phyloP scores from a whole-genome alignment of 2,329 filamentous ascomycete species.

The Botrytis deweyae region DNA sequence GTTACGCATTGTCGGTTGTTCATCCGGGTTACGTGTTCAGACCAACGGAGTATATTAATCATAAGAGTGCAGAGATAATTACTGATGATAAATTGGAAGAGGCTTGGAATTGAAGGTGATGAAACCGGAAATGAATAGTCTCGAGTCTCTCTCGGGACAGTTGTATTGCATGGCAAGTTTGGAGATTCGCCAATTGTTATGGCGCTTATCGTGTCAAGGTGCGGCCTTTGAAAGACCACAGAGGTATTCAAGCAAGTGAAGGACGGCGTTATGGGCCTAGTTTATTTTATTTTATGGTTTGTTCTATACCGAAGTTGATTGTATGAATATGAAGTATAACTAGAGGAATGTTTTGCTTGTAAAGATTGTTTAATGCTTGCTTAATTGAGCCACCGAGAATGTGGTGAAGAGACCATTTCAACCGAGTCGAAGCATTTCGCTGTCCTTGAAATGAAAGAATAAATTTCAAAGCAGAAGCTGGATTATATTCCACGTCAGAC shows the following conservation, averaged over 20 bases:
- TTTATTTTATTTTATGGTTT: not conserved
- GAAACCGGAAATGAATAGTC: not conserved
- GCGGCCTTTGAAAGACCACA: not conserved
- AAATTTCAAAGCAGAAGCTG: not conserved
- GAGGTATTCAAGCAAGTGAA: not conserved
- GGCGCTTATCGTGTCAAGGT: not conserved
- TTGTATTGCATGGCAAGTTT: not conserved
- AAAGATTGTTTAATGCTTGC: not conserved
- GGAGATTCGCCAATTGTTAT: not conserved
- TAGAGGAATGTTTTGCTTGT: not conserved
- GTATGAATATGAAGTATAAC: not conserved
- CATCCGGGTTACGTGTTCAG: conserved; percentile 15
- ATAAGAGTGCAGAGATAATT: not conserved
- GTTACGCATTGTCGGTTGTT: conserved; percentile 1
- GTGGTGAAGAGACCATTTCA: not conserved
- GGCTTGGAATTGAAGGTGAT: not conserved
- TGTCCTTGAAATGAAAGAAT: not conserved
- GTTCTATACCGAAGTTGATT: not conserved
- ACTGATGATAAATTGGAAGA: conserved; percentile 12
- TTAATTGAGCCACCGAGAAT: not conserved
- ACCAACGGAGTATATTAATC: not conserved
- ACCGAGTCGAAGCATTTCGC: not conserved
- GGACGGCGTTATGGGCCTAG: not conserved
- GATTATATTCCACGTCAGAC: not conserved
- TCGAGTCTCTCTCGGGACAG: no score